Evolutionary conservation across 768 basidiomycete species (phyloP).

Genomic region (Dioszegia hungarica): DNA sequence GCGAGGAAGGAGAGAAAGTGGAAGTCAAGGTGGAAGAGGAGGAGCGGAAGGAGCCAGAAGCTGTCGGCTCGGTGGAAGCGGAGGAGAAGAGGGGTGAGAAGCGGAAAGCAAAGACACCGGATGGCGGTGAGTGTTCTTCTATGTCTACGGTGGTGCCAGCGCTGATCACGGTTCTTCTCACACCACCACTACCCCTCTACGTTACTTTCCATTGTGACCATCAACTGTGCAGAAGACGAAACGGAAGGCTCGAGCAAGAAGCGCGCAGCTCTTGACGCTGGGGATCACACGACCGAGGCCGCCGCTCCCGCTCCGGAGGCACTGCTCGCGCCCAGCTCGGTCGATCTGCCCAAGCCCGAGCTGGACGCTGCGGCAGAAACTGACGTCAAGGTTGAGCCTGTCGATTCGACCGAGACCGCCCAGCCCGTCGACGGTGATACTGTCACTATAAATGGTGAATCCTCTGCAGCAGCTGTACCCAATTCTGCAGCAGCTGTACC

Average conservation of each 20-base stretch:
- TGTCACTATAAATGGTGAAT: no score
- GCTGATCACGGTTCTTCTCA: slow-evolving; percentile 3
- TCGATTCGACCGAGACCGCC: no score
- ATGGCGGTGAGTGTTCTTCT: slow-evolving; percentile 35
- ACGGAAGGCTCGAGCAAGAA: slow-evolving; percentile 40
- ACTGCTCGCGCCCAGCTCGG: neutral
- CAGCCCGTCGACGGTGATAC: no score
- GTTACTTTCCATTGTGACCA: neutral
- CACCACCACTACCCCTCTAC: neutral
- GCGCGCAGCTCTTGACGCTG: slow-evolving; percentile 17
- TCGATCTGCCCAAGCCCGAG: no score
- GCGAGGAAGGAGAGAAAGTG: neutral
- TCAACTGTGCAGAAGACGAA: slow-evolving; percentile 12
- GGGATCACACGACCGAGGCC: neutral
- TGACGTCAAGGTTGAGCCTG: no score
- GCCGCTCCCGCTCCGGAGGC: neutral
- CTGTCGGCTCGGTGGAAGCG: slow-evolving; percentile 10
- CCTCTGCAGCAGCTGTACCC: neutral
- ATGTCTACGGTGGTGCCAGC: neutral
- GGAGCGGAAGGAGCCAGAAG: neutral
- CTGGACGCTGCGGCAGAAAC: no score
- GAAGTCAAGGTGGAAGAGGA: neutral
- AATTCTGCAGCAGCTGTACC: neutral
- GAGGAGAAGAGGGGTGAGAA: slow-evolving; percentile 43
- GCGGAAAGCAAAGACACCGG: slow-evolving; percentile 46